These are phyloP conservation scores for Sugiyamaella floridensis DNA, from an alignment of 805 yeast species.

Conservation along the genomic window DNA sequence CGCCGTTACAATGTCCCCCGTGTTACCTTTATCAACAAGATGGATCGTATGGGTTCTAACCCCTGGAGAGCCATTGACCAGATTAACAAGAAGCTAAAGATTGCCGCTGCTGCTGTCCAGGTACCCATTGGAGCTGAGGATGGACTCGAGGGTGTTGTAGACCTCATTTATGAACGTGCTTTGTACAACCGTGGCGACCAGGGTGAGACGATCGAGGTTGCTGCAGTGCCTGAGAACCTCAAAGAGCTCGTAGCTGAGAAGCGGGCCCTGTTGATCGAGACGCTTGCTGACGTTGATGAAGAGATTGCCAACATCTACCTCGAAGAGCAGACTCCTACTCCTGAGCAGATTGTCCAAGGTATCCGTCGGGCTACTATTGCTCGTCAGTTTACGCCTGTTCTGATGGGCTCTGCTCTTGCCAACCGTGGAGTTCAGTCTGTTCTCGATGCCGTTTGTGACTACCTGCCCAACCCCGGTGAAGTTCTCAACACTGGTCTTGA, in stretches of 20 bases:
- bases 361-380: conserved; percentile 94
- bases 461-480: conserved; percentile 92
- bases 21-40: conserved; percentile 90
- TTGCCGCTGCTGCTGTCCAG: conserved; percentile 96
- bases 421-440: conserved; percentile 95
- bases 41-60: conserved; percentile 99
- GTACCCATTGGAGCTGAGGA: conserved; percentile 95
- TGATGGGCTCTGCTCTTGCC: conserved; percentile 98
- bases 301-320: conserved; percentile 89
- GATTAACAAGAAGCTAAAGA: conserved; percentile 75
- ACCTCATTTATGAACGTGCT: conserved; percentile 81
- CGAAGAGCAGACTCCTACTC: conserved; percentile 83
- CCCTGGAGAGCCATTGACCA: conserved; percentile 95
- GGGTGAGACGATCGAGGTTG: conserved; percentile 70
- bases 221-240: conserved; percentile 71
- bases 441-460: conserved; percentile 91
- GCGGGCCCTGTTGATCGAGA: conserved; percentile 78
- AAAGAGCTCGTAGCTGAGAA: conserved; percentile 82
- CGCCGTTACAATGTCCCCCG: conserved; percentile 96
- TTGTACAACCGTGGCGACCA: conserved; percentile 83
- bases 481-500: conserved; percentile 87
- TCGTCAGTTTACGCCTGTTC: conserved; percentile 95
- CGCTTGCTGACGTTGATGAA: conserved; percentile 96
- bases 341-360: conserved; percentile 76
- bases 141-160: conserved; percentile 80